Conservation (phyloP, 495 filamentous ascomycete genomes). For the Neurospora sp. region DNA sequence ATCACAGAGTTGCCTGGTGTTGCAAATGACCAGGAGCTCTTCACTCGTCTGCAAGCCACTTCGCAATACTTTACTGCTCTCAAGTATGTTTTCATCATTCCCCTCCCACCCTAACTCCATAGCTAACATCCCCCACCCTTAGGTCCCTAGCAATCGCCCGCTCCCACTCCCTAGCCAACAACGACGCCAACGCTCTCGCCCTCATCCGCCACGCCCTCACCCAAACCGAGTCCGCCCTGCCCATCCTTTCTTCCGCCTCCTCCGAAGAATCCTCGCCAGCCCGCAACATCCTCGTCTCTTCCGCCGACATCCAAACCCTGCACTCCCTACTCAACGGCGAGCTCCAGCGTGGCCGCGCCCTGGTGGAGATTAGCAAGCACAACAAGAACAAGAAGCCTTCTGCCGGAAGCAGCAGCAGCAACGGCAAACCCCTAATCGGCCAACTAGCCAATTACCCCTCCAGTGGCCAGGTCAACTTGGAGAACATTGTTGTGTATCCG, state of each 20-base stretch:
- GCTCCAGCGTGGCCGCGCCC: slow-evolving; percentile 65
- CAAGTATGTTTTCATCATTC: slow-evolving; percentile 45
- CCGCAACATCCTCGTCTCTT: slow-evolving; percentile 49
- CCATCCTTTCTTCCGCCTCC: slow-evolving; percentile 27
- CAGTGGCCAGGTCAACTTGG: slow-evolving; percentile 51
- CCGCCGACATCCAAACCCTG: slow-evolving; percentile 45
- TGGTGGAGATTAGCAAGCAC: slow-evolving; percentile 68
- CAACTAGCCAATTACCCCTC: slow-evolving; percentile 63
- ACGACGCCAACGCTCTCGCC: slow-evolving; percentile 74
- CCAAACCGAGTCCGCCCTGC: slow-evolving; percentile 33
- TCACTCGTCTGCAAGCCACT: slow-evolving; percentile 67
- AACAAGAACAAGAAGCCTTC: slow-evolving; percentile 21
- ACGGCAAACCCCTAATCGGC: slow-evolving; percentile 49
- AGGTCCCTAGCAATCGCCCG: slow-evolving; percentile 80
- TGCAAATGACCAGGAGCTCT: slow-evolving; percentile 70
- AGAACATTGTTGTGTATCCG: slow-evolving; percentile 77
- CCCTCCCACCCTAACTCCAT: not conserved
- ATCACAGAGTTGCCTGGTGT: slow-evolving; percentile 84
- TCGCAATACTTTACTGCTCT: slow-evolving; percentile 78
- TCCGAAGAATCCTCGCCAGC: slow-evolving; percentile 20
- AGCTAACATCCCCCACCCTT: slow-evolving; percentile 4
- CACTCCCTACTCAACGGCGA: slow-evolving; percentile 51
- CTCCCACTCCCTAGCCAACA: slow-evolving; percentile 66
- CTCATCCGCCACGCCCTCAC: slow-evolving; percentile 62
- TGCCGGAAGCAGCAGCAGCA: not conserved